phyloP scores from a whole-genome alignment of 768 basidiomycete genomes.

The Leccinum incarnatum region DNA sequence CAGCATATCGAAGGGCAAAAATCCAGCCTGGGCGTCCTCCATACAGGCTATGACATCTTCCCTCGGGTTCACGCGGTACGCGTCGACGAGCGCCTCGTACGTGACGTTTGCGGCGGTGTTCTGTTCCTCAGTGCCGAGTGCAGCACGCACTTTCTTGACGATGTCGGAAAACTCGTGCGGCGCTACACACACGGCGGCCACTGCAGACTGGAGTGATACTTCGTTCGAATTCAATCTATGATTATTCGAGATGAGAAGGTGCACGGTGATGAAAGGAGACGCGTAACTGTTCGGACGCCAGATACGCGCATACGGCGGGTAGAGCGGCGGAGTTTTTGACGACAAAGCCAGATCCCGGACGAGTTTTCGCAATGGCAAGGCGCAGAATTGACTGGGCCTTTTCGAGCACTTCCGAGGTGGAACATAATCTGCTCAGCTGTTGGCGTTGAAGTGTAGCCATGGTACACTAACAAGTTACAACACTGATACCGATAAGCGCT shows the following conservation, averaged over 20 bases:
- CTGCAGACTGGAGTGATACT: constrained; percentile 29
- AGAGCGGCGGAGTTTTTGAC: constrained; percentile 24
- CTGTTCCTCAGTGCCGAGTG: constrained; percentile 7
- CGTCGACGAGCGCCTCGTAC: constrained; percentile 33
- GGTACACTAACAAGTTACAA: neutral
- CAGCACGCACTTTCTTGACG: constrained; percentile 22
- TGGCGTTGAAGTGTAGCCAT: neutral
- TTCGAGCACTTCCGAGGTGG: constrained; percentile 19
- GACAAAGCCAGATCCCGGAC: constrained; percentile 28
- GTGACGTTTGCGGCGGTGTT: constrained; percentile 9
- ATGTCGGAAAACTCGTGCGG: constrained; percentile 20
- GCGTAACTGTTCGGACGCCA: constrained; percentile 33
- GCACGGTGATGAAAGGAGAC: neutral
- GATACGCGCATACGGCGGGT: constrained; percentile 30
- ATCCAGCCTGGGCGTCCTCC: constrained; percentile 31
- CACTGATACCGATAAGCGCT: too few relatives aligned
- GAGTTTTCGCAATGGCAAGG: constrained; percentile 24
- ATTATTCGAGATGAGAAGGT: neutral
- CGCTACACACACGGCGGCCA: constrained; percentile 23
- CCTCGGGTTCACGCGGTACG: constrained; percentile 19
- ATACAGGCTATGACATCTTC: constrained; percentile 31
- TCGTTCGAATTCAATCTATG: constrained; percentile 27
- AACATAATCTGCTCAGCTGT: neutral
- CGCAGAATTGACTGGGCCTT: constrained; percentile 23
- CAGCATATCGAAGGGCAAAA: constrained; percentile 15